phyloP scores from a whole-genome alignment of 2,329 filamentous ascomycete genomes.

The Exophiala alcalophila region DNA sequence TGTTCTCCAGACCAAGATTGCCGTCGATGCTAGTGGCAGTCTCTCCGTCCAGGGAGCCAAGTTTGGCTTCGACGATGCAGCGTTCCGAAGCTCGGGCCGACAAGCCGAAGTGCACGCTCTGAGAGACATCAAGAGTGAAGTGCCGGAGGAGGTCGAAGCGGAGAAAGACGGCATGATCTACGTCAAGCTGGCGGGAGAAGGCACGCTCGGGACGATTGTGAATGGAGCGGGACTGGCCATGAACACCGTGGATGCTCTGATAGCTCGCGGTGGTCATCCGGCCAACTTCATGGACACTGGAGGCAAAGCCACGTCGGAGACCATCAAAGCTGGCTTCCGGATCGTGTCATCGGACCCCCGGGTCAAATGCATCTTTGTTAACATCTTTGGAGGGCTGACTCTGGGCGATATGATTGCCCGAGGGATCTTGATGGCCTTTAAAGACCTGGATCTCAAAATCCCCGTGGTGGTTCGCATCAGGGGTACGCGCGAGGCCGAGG shows the following conservation, averaged over 20 bases:
- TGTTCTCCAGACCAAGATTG: slow-evolving; percentile 53
- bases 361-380: slow-evolving; percentile 70
- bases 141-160: slow-evolving; percentile 58
- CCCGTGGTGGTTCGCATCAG: slow-evolving; percentile 75
- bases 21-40: slow-evolving; percentile 39
- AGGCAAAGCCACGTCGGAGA: slow-evolving; percentile 79
- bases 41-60: slow-evolving; percentile 54
- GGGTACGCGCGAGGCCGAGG: slow-evolving; percentile 70
- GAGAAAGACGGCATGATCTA: slow-evolving; percentile 76
- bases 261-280: slow-evolving; percentile 62
- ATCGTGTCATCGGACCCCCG: slow-evolving; percentile 68
- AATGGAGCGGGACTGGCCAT: slow-evolving; percentile 88
- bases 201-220: slow-evolving; percentile 71
- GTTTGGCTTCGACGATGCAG: slow-evolving; percentile 69
- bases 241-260: slow-evolving; percentile 82
- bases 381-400: slow-evolving; percentile 69
- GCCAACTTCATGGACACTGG: slow-evolving; percentile 89
- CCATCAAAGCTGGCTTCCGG: slow-evolving; percentile 73
- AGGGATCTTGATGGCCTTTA: slow-evolving; percentile 70
- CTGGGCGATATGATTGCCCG: slow-evolving; percentile 78
- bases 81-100: slow-evolving; percentile 60
- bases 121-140: slow-evolving; percentile 52
- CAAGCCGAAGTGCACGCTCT: slow-evolving; percentile 60
- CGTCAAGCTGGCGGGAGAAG: slow-evolving; percentile 57
- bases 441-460: slow-evolving; percentile 62